Conservation (phyloP, 1,139 yeast species). For the Yamadazyma friedrichii region DNA sequence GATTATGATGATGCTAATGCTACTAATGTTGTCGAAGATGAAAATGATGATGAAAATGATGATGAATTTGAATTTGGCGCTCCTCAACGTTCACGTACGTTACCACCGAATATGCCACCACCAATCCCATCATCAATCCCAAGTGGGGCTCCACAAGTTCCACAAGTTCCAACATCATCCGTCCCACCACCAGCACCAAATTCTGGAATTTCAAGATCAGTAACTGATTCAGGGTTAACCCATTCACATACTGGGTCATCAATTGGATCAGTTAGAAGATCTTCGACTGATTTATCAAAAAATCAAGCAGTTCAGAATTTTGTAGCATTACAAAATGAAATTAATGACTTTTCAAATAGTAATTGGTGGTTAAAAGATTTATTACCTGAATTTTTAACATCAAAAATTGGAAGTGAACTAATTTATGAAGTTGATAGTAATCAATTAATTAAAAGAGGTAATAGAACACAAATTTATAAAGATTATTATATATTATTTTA, state of each 20-base stretch:
- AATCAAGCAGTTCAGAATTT: conserved; percentile 31
- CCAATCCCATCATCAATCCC: conserved; percentile 14
- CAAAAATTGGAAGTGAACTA: conserved; percentile 46
- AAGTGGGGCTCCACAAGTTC: conserved; percentile 11
- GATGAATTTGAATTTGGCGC: conserved; percentile 16
- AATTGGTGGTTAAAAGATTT: conserved; percentile 68
- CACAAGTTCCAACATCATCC: conserved; percentile 12
- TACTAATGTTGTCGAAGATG: conserved; percentile 4
- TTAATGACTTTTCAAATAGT: conserved; percentile 32
- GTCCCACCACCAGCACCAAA: conserved; percentile 12
- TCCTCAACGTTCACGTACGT: conserved; percentile 11
- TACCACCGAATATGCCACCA: conserved; percentile 13
- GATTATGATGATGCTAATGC: conserved; percentile 7
- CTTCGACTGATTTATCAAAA: conserved; percentile 20
- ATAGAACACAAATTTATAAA: conserved; percentile 47
- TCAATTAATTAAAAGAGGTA: conserved; percentile 56
- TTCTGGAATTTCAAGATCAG: conserved; percentile 17
- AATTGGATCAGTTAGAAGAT: conserved; percentile 19
- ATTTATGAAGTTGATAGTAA: conserved; percentile 67
- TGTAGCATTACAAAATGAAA: conserved; percentile 29
- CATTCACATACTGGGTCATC: conserved; percentile 25
- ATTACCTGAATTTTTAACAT: conserved; percentile 56
- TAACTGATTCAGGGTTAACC: conserved; percentile 22
- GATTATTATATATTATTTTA: conserved; percentile 74
- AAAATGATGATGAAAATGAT: conserved; percentile 9